Conservation (phyloP, 176 grass and related monocot genomes). For the Oryza longistaminata region DNA sequence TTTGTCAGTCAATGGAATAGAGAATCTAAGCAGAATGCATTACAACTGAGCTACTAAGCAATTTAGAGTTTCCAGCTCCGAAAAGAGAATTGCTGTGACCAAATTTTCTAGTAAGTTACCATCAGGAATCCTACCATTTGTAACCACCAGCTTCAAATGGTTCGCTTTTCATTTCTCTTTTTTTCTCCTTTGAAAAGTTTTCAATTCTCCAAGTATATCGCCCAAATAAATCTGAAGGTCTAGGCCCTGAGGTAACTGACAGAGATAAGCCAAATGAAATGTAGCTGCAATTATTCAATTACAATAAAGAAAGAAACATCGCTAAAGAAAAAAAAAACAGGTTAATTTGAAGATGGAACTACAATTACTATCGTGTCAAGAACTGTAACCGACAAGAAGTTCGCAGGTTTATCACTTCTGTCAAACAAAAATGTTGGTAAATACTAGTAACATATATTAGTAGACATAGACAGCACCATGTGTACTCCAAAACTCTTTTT, state of each 20-base stretch:
- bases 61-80: conserved; percentile 1
- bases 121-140: background rate
- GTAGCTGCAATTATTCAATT: background rate
- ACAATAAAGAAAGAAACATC: conserved; percentile 25
- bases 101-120: background rate
- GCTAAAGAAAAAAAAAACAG: background rate
- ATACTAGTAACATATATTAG: background rate
- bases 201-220: conserved; percentile 90
- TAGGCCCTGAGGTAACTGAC: conserved; percentile 58
- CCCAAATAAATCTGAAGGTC: conserved; percentile 75
- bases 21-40: conserved; percentile 14
- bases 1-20: background rate
- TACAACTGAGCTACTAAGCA: conserved; percentile 5
- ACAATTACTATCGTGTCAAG: background rate
- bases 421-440: conserved; percentile 14
- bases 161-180: conserved; percentile 91
- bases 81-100: background rate
- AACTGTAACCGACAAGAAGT: conserved; percentile 24
- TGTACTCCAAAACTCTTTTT: background rate
- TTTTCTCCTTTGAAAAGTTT: conserved; percentile 86
- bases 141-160: background rate
- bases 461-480: background rate
- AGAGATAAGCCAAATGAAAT: conserved; percentile 37
- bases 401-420: conserved; percentile 30
- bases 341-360: background rate